Percentiles rank a stretch among this genome's conserved stretches.
Conservation (phyloP, 2,329 filamentous ascomycete genomes). For the Fusarium fujikuroi region DNA sequence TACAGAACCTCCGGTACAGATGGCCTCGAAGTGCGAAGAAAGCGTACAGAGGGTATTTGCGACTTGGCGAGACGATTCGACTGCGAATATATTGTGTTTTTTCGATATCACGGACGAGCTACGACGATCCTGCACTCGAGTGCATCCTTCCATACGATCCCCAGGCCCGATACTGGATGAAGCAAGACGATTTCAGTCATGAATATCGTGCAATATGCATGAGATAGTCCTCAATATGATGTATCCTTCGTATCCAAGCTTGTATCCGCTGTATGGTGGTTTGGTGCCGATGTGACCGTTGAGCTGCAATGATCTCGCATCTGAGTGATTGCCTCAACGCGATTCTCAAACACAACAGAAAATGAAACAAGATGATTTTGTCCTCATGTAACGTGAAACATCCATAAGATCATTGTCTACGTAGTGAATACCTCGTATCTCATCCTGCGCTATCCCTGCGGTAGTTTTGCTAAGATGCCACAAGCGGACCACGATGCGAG, state of each 20-base stretch:
- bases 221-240: not conserved
- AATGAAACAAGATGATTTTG: too few species aligned
- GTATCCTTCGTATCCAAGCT: not conserved
- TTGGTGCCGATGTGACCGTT: not conserved
- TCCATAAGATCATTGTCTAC: not conserved
- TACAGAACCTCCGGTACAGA: too few species aligned
- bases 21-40: accelerated
- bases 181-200: too few species aligned
- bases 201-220: accelerated
- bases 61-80: not conserved
- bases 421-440: not conserved
- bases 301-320: not conserved
- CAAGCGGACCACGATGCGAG: not conserved
- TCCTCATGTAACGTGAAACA: not conserved
- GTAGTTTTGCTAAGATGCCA: not conserved
- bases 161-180: not conserved
- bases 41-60: too few species aligned
- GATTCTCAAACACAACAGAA: not conserved
- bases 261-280: not conserved
- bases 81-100: not conserved
- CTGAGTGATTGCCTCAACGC: not conserved
- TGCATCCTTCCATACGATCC: not conserved
- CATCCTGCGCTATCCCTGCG: not conserved
- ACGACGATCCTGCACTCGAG: not conserved
- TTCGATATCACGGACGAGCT: not conserved